phyloP scores from a whole-genome alignment of 225 moss, liverwort and hornwort species.

The Marchantia paleacea region DNA sequence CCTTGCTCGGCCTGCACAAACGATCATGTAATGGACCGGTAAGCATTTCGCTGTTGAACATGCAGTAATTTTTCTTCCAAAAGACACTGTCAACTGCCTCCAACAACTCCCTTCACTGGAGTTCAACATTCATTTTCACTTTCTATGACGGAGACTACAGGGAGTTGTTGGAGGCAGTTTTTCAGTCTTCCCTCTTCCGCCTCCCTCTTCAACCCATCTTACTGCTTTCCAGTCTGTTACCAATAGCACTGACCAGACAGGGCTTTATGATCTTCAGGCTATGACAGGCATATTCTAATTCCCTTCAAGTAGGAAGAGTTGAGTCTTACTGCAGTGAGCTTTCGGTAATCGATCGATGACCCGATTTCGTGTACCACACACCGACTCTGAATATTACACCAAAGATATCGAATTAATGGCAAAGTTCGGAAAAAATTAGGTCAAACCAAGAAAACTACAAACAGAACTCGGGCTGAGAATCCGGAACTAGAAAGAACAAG shows the following conservation, averaged over 20 bases:
- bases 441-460: neutral
- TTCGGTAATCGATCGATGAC: slow-evolving; percentile 77
- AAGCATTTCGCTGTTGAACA: neutral
- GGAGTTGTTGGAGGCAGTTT: too few species aligned
- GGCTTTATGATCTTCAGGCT: too few species aligned
- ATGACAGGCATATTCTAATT: too few species aligned
- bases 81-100: neutral
- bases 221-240: too few species aligned
- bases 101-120: neutral
- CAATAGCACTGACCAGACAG: too few species aligned
- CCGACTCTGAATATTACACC: slow-evolving; percentile 46
- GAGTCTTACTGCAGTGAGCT: slow-evolving; percentile 56
- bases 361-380: slow-evolving; percentile 76
- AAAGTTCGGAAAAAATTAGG: neutral
- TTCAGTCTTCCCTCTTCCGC: too few species aligned
- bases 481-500: too few species aligned
- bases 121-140: too few species aligned
- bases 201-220: too few species aligned
- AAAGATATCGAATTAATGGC: neutral
- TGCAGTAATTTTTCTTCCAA: too few species aligned
- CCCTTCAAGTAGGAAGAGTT: neutral
- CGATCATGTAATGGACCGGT: neutral
- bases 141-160: too few species aligned
- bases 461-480: too few species aligned
- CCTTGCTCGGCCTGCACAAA: slow-evolving; percentile 62